Evolutionary conservation across 495 filamentous ascomycete species (phyloP).

Genomic region (Penicillium argentinense): DNA sequence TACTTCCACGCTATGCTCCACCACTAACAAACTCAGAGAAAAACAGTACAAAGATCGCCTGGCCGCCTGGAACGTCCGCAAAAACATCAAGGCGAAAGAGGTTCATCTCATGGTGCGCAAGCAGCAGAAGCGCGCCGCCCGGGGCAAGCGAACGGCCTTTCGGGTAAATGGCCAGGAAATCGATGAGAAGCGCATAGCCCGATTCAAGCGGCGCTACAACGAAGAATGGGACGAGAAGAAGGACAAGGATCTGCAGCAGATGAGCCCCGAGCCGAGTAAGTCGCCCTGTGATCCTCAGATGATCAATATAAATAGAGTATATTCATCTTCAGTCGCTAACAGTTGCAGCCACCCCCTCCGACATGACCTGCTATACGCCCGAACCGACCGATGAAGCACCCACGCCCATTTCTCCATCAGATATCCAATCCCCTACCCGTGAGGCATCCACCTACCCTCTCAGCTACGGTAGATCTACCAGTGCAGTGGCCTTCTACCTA

Average conservation of each 20-base stretch:
- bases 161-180: conserved; percentile 38
- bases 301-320: no score
- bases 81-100: conserved; percentile 47
- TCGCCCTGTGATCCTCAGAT: no score
- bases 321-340: conserved; percentile 6
- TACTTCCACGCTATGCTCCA: no score
- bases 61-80: conserved; percentile 43
- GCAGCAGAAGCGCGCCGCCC: conserved; percentile 42
- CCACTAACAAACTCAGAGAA: conserved; percentile 29
- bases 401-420: conserved; percentile 37
- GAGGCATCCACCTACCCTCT: conserved; percentile 25
- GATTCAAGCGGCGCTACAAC: conserved; percentile 40
- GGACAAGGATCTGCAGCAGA: conserved; percentile 19
- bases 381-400: conserved; percentile 31
- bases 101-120: conserved; percentile 46
- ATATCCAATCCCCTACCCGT: conserved; percentile 31
- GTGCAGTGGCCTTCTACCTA: no score
- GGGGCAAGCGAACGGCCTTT: conserved; percentile 45
- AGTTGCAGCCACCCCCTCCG: conserved; percentile 39
- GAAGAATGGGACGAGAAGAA: conserved; percentile 22
- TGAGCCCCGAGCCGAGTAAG: conserved; percentile 40
- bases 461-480: conserved; percentile 17
- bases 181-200: conserved; percentile 39
- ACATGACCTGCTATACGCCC: conserved; percentile 45
- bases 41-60: conserved; percentile 51